Evolutionary conservation across 306 rosid genomes (phyloP).

Genomic region (Arachis hypogaea): DNA sequence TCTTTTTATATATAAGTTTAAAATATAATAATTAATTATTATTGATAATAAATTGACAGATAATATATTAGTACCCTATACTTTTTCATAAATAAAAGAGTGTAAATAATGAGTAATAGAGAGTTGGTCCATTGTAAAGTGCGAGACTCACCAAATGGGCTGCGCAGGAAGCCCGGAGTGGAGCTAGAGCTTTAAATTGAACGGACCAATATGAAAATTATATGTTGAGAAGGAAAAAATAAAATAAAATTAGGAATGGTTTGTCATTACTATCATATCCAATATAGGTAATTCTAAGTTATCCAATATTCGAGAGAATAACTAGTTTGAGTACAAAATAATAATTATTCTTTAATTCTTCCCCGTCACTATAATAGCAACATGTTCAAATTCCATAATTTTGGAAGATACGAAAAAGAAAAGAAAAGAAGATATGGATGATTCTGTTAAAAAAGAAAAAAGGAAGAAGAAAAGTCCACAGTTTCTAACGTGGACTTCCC

Average conservation of each 20-base stretch:
- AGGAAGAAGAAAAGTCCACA: constrained; percentile 2
- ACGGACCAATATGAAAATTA: no score
- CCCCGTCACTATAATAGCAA: neutral
- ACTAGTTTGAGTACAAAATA: neutral
- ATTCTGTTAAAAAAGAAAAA: neutral
- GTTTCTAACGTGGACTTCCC: constrained; percentile 9
- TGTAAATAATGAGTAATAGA: no score
- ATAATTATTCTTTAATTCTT: constrained; percentile 31
- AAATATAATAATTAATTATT: no score
- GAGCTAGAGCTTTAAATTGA: no score
- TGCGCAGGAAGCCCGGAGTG: no score
- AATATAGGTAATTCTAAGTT: neutral
- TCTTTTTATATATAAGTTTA: no score
- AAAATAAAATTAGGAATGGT: neutral
- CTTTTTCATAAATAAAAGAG: no score
- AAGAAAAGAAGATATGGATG: neutral
- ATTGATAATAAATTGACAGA: no score
- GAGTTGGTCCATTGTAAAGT: no score
- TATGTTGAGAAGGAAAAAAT: no score
- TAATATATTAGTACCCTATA: no score
- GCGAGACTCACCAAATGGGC: no score
- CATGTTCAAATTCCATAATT: constrained; percentile 16
- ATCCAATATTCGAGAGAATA: constrained; percentile 28
- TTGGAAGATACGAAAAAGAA: constrained; percentile 27
- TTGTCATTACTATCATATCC: neutral